Evolutionary conservation across 2,329 filamentous ascomycete genomes (phyloP), one percentile per base, ranked within the genome.

Genomic region (Epichloe brachyelytri): DNA sequence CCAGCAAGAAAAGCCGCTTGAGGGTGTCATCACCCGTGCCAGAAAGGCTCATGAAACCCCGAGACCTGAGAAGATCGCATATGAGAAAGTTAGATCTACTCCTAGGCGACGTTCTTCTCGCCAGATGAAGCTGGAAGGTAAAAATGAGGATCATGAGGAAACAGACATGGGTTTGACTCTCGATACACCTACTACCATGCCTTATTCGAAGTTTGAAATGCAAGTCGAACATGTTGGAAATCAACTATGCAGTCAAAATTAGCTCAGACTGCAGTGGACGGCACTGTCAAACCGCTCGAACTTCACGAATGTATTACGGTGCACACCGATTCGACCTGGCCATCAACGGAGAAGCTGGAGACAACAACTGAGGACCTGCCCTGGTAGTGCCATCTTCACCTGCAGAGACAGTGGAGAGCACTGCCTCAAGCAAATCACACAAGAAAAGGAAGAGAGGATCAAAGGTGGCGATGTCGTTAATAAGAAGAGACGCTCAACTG

Each of bases 401-500:
- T n/a, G 17, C 53, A 6, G 52, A 54, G 17, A 39, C 48, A 15
- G 11, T 43, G 15, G 49, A 53, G 5, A 44, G 43, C 3, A 39
- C 44, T 4, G 17, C 46, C 19, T 22, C 44, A 49, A 39, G 52
- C 26, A 17, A 46, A 51, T 14, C 46, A 40, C 26, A 37, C 43
- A 30, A 46, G 43, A 62, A 59, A 52, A 60, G 58, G 37, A 68
- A 68, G 58, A 62, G 64, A 49, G 63, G 60, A 53, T 22, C 57
- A 40, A 48, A 53, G 14, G 6, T 17, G 46, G 54, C 7, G 61
- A 62, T 45, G 47, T 46, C 36, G 58, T 57, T n/a, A 58, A 55
- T 30, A 68, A 67, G 54, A 65, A 58, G 55, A 60, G 58, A 54
- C 60, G 62, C 17, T 59, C 62, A 3, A 45, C 46, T 36, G 58